Evolutionary conservation across 2,329 filamentous ascomycete species (phyloP).

Genomic region (Paramyrothecium sp.): DNA sequence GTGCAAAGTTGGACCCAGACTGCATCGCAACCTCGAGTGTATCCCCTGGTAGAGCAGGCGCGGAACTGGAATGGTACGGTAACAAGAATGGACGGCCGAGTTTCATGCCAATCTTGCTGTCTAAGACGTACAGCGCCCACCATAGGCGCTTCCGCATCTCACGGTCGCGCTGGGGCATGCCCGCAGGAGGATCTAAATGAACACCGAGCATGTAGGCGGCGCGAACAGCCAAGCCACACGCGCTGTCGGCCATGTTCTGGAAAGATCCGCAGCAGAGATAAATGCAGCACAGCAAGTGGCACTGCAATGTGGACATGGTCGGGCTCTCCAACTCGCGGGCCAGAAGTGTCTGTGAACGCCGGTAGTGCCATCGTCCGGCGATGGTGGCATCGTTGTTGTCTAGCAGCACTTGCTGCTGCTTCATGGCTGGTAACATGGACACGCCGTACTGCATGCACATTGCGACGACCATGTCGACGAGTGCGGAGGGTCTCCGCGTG

Average conservation of each 20-base stretch:
- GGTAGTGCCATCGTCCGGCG: slow-evolving; percentile 43
- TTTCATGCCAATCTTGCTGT: slow-evolving; percentile 42
- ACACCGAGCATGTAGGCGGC: slow-evolving; percentile 43
- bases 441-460: slow-evolving; percentile 48
- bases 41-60: background rate
- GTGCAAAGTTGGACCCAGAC: background rate
- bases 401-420: background rate
- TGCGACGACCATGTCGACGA: slow-evolving; percentile 52
- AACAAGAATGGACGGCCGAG: slow-evolving; percentile 36
- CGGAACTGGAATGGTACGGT: background rate
- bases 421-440: slow-evolving; percentile 13
- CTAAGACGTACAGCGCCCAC: slow-evolving; percentile 48
- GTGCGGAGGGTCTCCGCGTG: slow-evolving; percentile 40
- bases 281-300: slow-evolving; percentile 39
- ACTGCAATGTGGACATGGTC: slow-evolving; percentile 43
- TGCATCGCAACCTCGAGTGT: background rate
- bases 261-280: slow-evolving; percentile 46
- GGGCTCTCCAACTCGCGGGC: slow-evolving; percentile 40
- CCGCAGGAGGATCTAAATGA: slow-evolving; percentile 37
- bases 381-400: slow-evolving; percentile 31
- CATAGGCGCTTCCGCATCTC: slow-evolving; percentile 47
- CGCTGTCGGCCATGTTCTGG: slow-evolving; percentile 42
- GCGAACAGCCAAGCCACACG: slow-evolving; percentile 35
- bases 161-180: slow-evolving; percentile 24
- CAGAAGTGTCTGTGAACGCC: slow-evolving; percentile 41